Evolutionary conservation across 2,329 filamentous ascomycete genomes (phyloP).

Genomic region (Aspergillus sp.): DNA sequence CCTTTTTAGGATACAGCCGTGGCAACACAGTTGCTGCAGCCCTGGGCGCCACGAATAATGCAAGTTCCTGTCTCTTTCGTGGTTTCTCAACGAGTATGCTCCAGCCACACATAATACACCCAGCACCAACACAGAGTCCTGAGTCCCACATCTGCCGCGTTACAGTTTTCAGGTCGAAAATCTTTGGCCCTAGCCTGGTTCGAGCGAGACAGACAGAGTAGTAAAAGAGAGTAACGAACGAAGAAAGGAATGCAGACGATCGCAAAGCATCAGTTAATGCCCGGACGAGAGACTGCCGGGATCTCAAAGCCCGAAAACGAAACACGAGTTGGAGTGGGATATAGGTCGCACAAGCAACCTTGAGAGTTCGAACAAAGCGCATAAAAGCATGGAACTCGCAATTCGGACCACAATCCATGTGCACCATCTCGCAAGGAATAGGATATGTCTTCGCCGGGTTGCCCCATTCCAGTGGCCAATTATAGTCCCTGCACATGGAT

Average conservation of each 20-base stretch:
- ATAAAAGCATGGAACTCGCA: constrained; percentile 65
- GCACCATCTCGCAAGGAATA: constrained; percentile 76
- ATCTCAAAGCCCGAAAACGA: constrained; percentile 47
- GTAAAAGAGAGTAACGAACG: constrained; percentile 74
- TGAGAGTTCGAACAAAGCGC: constrained; percentile 63
- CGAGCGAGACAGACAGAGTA: constrained; percentile 75
- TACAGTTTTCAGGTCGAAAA: constrained; percentile 53
- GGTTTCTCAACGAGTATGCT: constrained; percentile 67
- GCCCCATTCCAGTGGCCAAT: constrained; percentile 62
- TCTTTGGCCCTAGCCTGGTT: constrained; percentile 62
- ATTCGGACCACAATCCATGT: constrained; percentile 67
- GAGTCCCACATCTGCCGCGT: constrained; percentile 52
- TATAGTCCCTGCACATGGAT: constrained; percentile 65
- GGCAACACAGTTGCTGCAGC: constrained; percentile 70
- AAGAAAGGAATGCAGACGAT: constrained; percentile 69
- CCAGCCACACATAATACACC: constrained; percentile 73
- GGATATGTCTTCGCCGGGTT: constrained; percentile 64
- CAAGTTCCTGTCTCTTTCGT: constrained; percentile 63
- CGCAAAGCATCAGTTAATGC: constrained; percentile 57
- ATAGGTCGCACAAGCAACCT: constrained; percentile 69
- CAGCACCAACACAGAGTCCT: constrained; percentile 60
- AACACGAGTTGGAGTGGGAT: constrained; percentile 66
- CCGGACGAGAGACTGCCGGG: constrained; percentile 37
- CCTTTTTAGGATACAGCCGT: constrained; percentile 54
- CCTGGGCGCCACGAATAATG: constrained; percentile 72